These are phyloP conservation scores for Scutellaria baicalensis DNA, from an alignment of 257 asterid genomes.

Conservation along the genomic window DNA sequence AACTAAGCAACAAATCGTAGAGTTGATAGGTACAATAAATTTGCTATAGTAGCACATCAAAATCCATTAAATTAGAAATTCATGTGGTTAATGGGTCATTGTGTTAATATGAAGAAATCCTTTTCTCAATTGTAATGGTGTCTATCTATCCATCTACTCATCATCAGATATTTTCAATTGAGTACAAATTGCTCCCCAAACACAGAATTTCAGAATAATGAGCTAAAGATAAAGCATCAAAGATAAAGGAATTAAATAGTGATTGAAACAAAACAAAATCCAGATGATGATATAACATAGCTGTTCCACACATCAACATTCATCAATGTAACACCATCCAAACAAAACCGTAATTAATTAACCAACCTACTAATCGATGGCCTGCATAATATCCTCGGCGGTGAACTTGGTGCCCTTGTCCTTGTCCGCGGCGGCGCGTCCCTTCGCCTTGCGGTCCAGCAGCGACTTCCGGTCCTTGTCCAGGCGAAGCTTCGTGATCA, in stretches of 20 bases:
- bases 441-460: slow-evolving; percentile 69
- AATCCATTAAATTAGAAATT: too few relatives aligned
- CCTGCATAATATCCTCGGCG: slow-evolving; percentile 62
- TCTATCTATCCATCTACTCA: too few relatives aligned
- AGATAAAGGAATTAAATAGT: too few relatives aligned
- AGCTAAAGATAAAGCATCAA: too few relatives aligned
- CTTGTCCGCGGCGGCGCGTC: slow-evolving; percentile 63
- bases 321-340: not conserved
- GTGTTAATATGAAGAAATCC: too few relatives aligned
- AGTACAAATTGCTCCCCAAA: not conserved
- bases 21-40: too few relatives aligned
- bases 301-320: slow-evolving; percentile 1
- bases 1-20: too few relatives aligned
- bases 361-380: slow-evolving; percentile 41
- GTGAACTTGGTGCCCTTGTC: slow-evolving; percentile 71
- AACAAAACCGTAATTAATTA: not conserved
- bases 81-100: too few relatives aligned
- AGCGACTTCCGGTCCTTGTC: slow-evolving; percentile 66
- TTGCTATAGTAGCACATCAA: too few relatives aligned
- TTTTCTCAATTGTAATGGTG: too few relatives aligned
- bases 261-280: not conserved
- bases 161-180: too few relatives aligned
- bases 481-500: slow-evolving; percentile 54
- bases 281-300: not conserved
- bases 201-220: not conserved